phyloP scores from a whole-genome alignment of 352 stramenopile genomes.

The Phytophthora chlamydospora region DNA sequence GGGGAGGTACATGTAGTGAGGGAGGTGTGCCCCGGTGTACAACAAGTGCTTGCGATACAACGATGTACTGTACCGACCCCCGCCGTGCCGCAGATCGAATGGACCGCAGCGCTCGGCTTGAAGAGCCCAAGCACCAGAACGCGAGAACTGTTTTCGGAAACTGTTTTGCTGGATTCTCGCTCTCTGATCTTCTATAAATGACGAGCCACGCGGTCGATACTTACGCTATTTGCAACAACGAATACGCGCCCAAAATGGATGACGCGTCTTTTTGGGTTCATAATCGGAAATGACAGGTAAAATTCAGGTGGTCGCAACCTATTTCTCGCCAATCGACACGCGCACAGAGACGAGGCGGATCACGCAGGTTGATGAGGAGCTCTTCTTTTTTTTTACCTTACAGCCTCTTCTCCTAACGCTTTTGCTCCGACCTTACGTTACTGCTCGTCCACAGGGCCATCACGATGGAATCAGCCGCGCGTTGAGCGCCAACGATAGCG shows the following conservation, averaged over 20 bases:
- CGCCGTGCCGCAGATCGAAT: constrained; percentile 1
- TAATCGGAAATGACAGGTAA: neutral
- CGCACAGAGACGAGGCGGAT: too few relatives aligned
- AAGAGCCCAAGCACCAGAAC: neutral
- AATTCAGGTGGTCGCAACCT: constrained; percentile 23
- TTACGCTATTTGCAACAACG: neutral
- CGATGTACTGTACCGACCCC: neutral
- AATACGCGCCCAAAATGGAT: neutral
- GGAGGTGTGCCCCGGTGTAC: neutral
- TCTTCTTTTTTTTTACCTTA: too few relatives aligned
- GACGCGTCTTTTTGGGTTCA: neutral
- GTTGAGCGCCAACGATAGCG: constrained; percentile 32
- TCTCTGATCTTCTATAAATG: constrained; percentile 6
- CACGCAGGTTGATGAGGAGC: too few relatives aligned
- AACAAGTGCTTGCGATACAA: constrained; percentile 24
- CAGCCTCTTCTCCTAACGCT: neutral
- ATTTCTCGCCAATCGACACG: constrained; percentile 29
- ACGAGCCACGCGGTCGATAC: neutral
- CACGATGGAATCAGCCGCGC: constrained; percentile 16
- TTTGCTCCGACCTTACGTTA: constrained; percentile 1
- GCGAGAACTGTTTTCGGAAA: constrained; percentile 16
- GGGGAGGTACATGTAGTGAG: constrained; percentile 5
- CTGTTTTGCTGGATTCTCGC: constrained; percentile 33
- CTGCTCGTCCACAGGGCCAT: constrained; percentile 2
- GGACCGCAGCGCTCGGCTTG: constrained; percentile 4